Conservation (phyloP, 2,329 filamentous ascomycete genomes). For the Alternaria brassicicola region DNA sequence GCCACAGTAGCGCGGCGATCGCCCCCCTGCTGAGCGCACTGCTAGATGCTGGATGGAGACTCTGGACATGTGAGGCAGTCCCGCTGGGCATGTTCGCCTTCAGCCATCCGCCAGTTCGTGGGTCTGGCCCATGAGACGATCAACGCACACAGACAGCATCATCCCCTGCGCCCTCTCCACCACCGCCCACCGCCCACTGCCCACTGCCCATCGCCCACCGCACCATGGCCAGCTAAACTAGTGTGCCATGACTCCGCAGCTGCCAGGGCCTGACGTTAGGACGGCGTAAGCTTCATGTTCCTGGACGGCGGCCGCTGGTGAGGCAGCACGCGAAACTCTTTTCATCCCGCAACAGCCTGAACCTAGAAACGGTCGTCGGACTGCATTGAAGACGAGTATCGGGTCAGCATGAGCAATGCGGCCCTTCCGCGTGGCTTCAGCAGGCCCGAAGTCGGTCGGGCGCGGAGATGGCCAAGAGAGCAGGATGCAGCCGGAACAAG, state of each 20-base stretch:
- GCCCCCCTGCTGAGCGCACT: slow-evolving; percentile 35
- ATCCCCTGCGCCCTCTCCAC: slow-evolving; percentile 18
- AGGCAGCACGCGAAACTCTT: slow-evolving; percentile 29
- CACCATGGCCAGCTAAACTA: slow-evolving; percentile 33
- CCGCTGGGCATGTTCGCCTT: slow-evolving; percentile 39
- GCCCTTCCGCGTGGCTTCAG: slow-evolving; percentile 17
- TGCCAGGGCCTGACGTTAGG: slow-evolving; percentile 24
- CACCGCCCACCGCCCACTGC: slow-evolving; percentile 29
- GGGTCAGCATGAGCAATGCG: slow-evolving; percentile 10
- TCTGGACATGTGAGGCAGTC: slow-evolving; percentile 32
- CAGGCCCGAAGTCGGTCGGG: slow-evolving; percentile 27
- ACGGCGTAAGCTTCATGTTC: slow-evolving; percentile 37
- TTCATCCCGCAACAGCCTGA: slow-evolving; percentile 16
- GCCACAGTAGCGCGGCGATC: slow-evolving; percentile 38
- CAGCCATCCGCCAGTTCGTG: slow-evolving; percentile 34
- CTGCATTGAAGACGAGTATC: slow-evolving; percentile 5
- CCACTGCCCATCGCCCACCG: slow-evolving; percentile 27
- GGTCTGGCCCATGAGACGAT: slow-evolving; percentile 49
- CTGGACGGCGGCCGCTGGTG: slow-evolving; percentile 37
- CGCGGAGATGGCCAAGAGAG: slow-evolving; percentile 31
- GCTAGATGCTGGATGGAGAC: slow-evolving; percentile 27
- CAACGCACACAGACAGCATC: slow-evolving; percentile 30
- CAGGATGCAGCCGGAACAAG: slow-evolving; percentile 24
- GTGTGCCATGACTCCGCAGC: slow-evolving; percentile 29
- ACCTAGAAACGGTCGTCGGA: slow-evolving; percentile 23